These are phyloP conservation scores for Penicillium janthinellum DNA, from an alignment of 2,329 filamentous ascomycete species.

Conservation along the genomic window DNA sequence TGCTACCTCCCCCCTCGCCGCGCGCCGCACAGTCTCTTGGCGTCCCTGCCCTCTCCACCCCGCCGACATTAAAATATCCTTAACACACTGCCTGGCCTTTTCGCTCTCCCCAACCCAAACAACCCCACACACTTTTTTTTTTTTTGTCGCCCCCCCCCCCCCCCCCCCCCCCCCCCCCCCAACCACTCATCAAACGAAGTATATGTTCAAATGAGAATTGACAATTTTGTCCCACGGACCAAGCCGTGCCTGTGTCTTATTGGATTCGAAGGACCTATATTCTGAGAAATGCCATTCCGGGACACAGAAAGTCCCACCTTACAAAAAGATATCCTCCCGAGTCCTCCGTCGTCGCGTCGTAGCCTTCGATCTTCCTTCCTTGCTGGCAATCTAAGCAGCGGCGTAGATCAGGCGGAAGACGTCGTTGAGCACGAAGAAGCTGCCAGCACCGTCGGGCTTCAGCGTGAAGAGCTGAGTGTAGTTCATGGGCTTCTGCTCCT, in stretches of 20 bases:
- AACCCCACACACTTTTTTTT: too few relatives aligned
- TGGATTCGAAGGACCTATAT: conserved; percentile 1
- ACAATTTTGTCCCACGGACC: neutral
- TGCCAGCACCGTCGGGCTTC: conserved; percentile 64
- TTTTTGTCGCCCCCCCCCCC: too few relatives aligned
- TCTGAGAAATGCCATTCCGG: neutral
- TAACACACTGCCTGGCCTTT: too few relatives aligned
- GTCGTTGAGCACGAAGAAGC: conserved; percentile 91
- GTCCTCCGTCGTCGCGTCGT: conserved; percentile 22
- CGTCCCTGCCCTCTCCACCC: too few relatives aligned
- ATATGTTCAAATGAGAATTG: conserved; percentile 1
- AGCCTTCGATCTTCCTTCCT: conserved; percentile 14
- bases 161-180: too few relatives aligned
- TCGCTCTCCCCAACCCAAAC: too few relatives aligned
- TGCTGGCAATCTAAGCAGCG: conserved; percentile 20
- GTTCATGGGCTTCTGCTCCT: conserved; percentile 82
- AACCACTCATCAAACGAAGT: neutral
- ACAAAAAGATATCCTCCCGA: conserved; percentile 8
- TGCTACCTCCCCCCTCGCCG: too few relatives aligned
- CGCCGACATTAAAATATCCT: too few relatives aligned
- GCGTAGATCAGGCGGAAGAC: conserved; percentile 85
- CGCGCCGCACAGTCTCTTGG: too few relatives aligned
- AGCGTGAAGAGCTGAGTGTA: conserved; percentile 92
- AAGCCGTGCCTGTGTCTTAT: conserved; percentile 1
- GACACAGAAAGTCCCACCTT: neutral